phyloP scores from a whole-genome alignment of 352 stramenopile species.

The Peronospora belbahrii region DNA sequence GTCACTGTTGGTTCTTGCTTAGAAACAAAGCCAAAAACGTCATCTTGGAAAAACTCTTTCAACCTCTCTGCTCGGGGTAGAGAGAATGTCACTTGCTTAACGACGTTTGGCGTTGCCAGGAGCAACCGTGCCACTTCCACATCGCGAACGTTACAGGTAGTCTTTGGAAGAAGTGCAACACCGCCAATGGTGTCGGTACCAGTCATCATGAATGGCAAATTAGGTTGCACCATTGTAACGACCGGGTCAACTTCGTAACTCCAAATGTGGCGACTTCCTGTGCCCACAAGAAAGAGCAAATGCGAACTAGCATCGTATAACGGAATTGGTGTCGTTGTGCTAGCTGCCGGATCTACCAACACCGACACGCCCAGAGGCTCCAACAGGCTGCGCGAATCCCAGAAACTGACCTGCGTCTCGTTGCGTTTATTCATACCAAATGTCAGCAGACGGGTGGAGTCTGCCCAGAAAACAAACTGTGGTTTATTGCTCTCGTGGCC shows the following conservation, averaged over 20 bases:
- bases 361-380: conserved; percentile 42
- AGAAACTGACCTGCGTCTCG: conserved; percentile 65
- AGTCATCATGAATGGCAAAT: conserved; percentile 54
- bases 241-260: conserved; percentile 59
- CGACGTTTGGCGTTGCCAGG: conserved; percentile 39
- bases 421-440: conserved; percentile 50
- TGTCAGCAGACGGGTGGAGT: conserved; percentile 37
- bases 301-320: conserved; percentile 63
- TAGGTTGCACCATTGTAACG: conserved; percentile 37
- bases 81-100: conserved; percentile 58
- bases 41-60: conserved; percentile 74
- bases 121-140: conserved; percentile 64
- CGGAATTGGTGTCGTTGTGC: conserved; percentile 42
- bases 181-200: conserved; percentile 44
- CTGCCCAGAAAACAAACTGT: conserved; percentile 62
- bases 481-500: conserved; percentile 60
- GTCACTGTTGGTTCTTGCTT: conserved; percentile 26
- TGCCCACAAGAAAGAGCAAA: conserved; percentile 59
- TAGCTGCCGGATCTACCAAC: conserved; percentile 25
- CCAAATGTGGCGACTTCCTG: conserved; percentile 60
- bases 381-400: conserved; percentile 62
- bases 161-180: conserved; percentile 55
- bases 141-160: conserved; percentile 50
- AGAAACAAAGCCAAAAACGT: conserved; percentile 48
- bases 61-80: conserved; percentile 61